Conservation (phyloP, 768 basidiomycete genomes). For the Lactarius vividus region DNA sequence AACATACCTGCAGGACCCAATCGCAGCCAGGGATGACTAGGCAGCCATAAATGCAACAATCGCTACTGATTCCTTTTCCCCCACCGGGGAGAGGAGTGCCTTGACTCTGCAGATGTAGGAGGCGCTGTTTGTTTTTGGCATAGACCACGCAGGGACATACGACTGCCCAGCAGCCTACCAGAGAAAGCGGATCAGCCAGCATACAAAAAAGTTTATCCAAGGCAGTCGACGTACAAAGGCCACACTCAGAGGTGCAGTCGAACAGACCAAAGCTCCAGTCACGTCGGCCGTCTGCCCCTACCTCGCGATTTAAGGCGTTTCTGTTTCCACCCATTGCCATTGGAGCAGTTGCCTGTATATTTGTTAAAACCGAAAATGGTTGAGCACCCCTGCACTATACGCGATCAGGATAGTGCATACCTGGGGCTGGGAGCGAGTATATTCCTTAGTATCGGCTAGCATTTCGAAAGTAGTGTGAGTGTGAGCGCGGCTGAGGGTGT, state of each 20-base stretch:
- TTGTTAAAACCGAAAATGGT: neutral
- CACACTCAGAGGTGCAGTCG: constrained; percentile 29
- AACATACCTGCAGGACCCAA: constrained; percentile 32
- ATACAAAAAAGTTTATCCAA: constrained; percentile 4
- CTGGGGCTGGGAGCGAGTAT: neutral
- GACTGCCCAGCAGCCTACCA: constrained; percentile 37
- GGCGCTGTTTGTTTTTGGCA: constrained; percentile 40
- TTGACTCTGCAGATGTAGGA: constrained; percentile 37
- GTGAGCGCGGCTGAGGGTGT: neutral
- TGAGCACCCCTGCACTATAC: neutral
- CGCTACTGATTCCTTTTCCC: constrained; percentile 36
- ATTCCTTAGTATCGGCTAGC: neutral
- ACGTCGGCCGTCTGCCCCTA: constrained; percentile 34
- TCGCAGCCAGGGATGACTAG: constrained; percentile 33
- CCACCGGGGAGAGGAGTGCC: constrained; percentile 40
- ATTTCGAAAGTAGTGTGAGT: neutral
- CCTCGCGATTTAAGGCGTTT: constrained; percentile 31
- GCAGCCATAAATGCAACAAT: constrained; percentile 40
- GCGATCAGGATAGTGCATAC: neutral
- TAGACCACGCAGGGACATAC: constrained; percentile 46
- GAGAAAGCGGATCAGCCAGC: constrained; percentile 19
- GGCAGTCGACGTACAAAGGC: constrained; percentile 31
- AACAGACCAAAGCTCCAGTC: constrained; percentile 34
- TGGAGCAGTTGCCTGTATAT: neutral
- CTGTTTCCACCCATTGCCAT: constrained; percentile 18